phyloP scores from a whole-genome alignment of 805 yeast genomes.

The Lipomyces anomalus region DNA sequence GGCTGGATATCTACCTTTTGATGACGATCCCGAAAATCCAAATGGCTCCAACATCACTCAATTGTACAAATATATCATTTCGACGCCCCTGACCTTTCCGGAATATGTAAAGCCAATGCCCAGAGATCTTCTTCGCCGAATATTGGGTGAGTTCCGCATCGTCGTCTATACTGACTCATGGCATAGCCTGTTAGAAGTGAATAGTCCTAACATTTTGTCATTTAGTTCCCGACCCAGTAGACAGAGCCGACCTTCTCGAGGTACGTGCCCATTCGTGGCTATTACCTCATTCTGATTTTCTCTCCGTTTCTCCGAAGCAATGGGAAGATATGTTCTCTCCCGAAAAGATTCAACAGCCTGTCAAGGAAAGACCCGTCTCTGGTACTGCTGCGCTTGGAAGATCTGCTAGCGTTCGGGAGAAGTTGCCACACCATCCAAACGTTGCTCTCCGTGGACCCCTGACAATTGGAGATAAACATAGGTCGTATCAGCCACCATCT shows the following conservation, averaged over 20 bases:
- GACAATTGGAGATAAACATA: too few relatives aligned
- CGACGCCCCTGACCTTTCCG: slow-evolving; percentile 89
- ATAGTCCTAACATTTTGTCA: too few relatives aligned
- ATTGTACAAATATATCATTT: slow-evolving; percentile 84
- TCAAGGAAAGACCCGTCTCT: too few relatives aligned
- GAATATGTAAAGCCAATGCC: slow-evolving; percentile 88
- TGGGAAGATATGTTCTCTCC: slow-evolving; percentile 60
- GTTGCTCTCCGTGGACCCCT: too few relatives aligned
- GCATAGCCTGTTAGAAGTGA: too few relatives aligned
- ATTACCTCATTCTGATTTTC: slow-evolving; percentile 71
- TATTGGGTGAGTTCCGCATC: slow-evolving; percentile 35
- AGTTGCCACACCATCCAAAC: too few relatives aligned
- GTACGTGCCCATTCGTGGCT: slow-evolving; percentile 85
- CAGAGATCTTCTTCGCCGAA: slow-evolving; percentile 79
- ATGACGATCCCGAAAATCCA: slow-evolving; percentile 94
- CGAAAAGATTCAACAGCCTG: too few relatives aligned
- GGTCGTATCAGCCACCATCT: too few relatives aligned
- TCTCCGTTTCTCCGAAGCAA: slow-evolving; percentile 78
- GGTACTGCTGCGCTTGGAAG: too few relatives aligned
- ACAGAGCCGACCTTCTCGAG: slow-evolving; percentile 61
- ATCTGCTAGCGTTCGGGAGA: too few relatives aligned
- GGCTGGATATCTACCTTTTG: slow-evolving; percentile 95
- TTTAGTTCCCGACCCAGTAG: slow-evolving; percentile 70
- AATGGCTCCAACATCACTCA: slow-evolving; percentile 92
- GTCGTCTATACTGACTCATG: slow-evolving; percentile 30